A percentile compares a stretch with the other conserved stretches of the same genome.
These are phyloP conservation scores for Emergomyces pasteurianus DNA, from an alignment of 2,329 filamentous ascomycete genomes.

Conservation along the genomic window DNA sequence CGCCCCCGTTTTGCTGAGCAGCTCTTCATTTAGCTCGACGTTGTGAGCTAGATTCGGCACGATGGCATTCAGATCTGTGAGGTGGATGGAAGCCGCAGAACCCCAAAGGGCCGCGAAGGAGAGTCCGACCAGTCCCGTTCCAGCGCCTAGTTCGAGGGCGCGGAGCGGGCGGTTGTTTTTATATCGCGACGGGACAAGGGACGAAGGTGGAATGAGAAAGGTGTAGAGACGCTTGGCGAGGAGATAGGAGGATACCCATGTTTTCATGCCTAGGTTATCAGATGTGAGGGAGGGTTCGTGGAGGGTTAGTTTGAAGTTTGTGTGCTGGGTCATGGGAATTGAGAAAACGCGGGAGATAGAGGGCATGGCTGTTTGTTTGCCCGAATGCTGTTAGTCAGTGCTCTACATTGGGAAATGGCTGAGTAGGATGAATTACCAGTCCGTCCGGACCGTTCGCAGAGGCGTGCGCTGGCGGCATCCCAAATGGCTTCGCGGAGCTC, in stretches of 20 bases:
- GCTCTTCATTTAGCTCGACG: constrained; percentile 47
- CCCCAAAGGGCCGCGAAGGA: constrained; percentile 63
- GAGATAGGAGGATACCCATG: constrained; percentile 84
- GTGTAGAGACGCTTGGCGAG: constrained; percentile 58
- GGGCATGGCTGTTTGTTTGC: constrained; percentile 42
- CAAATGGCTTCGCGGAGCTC: constrained; percentile 42
- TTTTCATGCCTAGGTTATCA: constrained; percentile 84
- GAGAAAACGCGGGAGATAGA: constrained; percentile 49
- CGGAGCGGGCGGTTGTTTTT: constrained; percentile 18
- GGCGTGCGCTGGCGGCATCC: constrained; percentile 64
- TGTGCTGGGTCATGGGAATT: constrained; percentile 37
- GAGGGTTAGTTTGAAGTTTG: constrained; percentile 54
- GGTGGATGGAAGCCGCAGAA: constrained; percentile 45
- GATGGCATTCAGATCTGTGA: constrained; percentile 80
- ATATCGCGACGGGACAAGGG: constrained; percentile 19
- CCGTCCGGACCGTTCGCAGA: constrained; percentile 78
- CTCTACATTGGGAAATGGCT: constrained; percentile 8
- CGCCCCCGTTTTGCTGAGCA: constrained; percentile 46
- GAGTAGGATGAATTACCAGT: constrained; percentile 36
- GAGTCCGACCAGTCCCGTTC: constrained; percentile 82
- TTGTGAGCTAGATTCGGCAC: constrained; percentile 71
- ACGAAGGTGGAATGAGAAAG: constrained; percentile 27
- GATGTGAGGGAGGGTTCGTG: constrained; percentile 79
- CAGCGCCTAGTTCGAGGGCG: constrained; percentile 71
- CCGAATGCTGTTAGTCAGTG: background rate